phyloP scores from a whole-genome alignment of 345 rosid genomes.

The Toxicodendron radicans region DNA sequence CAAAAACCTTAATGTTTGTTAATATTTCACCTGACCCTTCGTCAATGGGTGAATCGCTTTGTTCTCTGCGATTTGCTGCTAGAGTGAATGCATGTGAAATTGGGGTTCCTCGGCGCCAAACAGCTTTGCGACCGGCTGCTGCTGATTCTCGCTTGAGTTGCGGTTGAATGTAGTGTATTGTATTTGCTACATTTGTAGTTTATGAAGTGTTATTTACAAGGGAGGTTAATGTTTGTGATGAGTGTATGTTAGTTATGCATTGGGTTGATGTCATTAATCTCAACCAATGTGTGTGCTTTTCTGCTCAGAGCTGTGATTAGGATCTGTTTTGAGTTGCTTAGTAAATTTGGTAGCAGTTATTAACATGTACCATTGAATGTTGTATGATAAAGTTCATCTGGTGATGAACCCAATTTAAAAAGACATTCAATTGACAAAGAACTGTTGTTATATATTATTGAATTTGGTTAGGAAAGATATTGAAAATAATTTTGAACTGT shows the following conservation, averaged over 20 bases:
- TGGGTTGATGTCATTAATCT: not conserved
- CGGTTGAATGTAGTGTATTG: constrained; percentile 16
- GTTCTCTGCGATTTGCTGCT: constrained; percentile 85
- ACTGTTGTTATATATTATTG: too few species aligned
- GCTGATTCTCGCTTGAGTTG: constrained; percentile 53
- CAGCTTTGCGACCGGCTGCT: constrained; percentile 26
- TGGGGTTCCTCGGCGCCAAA: constrained; percentile 76
- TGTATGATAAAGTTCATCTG: constrained; percentile 30
- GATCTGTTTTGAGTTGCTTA: not conserved
- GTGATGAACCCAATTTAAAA: constrained; percentile 31
- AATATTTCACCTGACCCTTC: constrained; percentile 78
- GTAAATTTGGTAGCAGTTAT: constrained; percentile 20
- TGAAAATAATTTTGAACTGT: too few species aligned
- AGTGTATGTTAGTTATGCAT: not conserved
- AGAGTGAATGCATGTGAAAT: constrained; percentile 89
- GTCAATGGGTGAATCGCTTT: constrained; percentile 73
- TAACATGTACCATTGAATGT: constrained; percentile 4
- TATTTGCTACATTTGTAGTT: not conserved
- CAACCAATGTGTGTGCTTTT: not conserved
- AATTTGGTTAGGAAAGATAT: too few species aligned
- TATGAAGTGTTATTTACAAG: not conserved
- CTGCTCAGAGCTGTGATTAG: too few species aligned
- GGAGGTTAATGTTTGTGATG: not conserved
- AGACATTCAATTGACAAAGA: too few species aligned
- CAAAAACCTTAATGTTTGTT: constrained; percentile 86